Evolutionary conservation across 768 basidiomycete species (phyloP), one percentile per base, ranked within the genome.

Genomic region (Russula sp.): DNA sequence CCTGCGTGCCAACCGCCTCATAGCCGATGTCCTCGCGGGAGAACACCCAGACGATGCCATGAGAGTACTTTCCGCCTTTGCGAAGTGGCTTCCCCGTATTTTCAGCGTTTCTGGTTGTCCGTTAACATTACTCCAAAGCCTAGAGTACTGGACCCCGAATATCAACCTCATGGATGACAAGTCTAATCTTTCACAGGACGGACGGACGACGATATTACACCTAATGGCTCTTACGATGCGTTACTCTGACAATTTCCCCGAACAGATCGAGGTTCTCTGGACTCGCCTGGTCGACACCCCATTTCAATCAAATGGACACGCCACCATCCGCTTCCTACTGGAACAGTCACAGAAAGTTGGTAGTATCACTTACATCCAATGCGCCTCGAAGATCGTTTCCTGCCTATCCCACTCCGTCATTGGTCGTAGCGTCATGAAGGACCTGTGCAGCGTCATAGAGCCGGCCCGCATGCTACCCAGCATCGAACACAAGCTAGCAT

Each of bases 301-400:
- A 28, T 79, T 86, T 68, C 81, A 85, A 60, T 79, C 82, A 26
- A 93, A 94, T 65, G 89, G 90, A 1, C 88, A 87, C 59, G 90
- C 91, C 3, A 79, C 92, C 18, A 80, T 90, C 55, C 83, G 88
- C 34, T 98, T 93, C 74, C 78, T 98, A 3, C 78, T 96, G 40
- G 92, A 94, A 68, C 92, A 96, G 70, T 90, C 92, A 1, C 86
- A 89, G 67, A 90, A 89, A 73, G 87, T 94, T 49, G 87, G 89
- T 44, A 93, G 85, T 67, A 80, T 82, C 5, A 82, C 85, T 18
- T 95, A 92, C 74, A 83, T 96, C 63, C 79, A 79, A 50, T 90
- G 90, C 70, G 89, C 90, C 1, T 84, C 89, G 50, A 88, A 87
- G 67, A 84, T 95, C 58, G 83, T 96, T 24, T 88, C 92, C 0